Percentiles rank a stretch among this genome's conserved stretches.
phyloP scores from a whole-genome alignment of 2,329 filamentous ascomycete genomes.

The Aspergillus pseudoviridinutans region DNA sequence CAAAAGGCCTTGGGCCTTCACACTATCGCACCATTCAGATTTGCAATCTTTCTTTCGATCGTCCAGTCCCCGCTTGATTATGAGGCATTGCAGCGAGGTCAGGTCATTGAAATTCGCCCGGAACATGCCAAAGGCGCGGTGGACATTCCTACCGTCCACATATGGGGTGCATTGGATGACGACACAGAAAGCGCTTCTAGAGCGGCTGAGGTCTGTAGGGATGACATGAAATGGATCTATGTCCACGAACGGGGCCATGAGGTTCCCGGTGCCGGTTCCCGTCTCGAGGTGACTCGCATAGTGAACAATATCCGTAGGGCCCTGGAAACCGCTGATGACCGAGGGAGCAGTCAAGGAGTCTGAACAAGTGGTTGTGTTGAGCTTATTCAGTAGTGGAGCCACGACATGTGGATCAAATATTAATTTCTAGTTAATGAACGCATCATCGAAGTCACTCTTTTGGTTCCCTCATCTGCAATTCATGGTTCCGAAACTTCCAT shows the following conservation, averaged over 20 bases:
- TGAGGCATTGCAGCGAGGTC: not conserved
- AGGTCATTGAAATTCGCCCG: not conserved
- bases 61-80: not conserved
- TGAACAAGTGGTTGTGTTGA: too few relatives aligned
- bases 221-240: constrained; percentile 6
- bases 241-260: constrained; percentile 12
- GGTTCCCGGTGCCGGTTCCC: constrained; percentile 1
- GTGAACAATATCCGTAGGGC: too few relatives aligned
- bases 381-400: too few relatives aligned
- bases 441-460: too few relatives aligned
- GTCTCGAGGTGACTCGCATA: too few relatives aligned
- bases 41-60: not conserved
- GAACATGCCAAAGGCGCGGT: too few relatives aligned
- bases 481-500: too few relatives aligned
- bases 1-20: not conserved
- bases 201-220: constrained; percentile 6
- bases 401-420: too few relatives aligned
- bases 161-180: constrained; percentile 11
- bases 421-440: too few relatives aligned
- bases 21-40: not conserved
- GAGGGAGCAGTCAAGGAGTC: too few relatives aligned
- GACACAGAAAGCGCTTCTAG: not conserved
- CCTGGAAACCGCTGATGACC: too few relatives aligned
- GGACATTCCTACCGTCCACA: constrained; percentile 11
- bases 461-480: too few relatives aligned